Conservation (phyloP, 108 stramenopile genomes). For the Mayamaea pseudoterrestris region DNA sequence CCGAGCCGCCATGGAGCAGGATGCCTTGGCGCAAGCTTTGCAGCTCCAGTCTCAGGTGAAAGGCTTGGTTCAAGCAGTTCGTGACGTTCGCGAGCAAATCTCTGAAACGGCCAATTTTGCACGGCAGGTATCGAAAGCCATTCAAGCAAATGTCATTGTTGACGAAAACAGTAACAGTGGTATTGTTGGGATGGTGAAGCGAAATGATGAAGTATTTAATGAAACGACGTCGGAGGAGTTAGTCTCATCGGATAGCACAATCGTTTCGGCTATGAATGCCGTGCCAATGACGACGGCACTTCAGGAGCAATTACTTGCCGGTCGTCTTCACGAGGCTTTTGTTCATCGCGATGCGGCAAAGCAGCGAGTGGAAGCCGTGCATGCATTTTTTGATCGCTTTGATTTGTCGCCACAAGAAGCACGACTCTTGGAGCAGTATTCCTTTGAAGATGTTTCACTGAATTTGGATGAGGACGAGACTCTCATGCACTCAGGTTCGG, state of each 20-base stretch:
- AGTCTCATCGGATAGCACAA: neutral
- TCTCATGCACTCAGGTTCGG: too few species aligned
- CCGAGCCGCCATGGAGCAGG: slow-evolving; percentile 69
- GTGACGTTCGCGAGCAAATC: slow-evolving; percentile 29
- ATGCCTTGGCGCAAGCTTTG: slow-evolving; percentile 68
- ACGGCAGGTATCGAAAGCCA: slow-evolving; percentile 24
- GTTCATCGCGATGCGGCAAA: slow-evolving; percentile 26
- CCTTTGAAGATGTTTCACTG: slow-evolving; percentile 42
- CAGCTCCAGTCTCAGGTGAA: slow-evolving; percentile 51
- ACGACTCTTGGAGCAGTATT: slow-evolving; percentile 57
- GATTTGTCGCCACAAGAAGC: slow-evolving; percentile 68
- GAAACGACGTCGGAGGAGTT: neutral
- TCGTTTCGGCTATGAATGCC: neutral
- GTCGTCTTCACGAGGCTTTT: slow-evolving; percentile 34
- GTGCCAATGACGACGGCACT: slow-evolving; percentile 13
- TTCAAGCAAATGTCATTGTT: slow-evolving; percentile 26
- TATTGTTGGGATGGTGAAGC: neutral
- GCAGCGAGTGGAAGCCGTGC: slow-evolving; percentile 40
- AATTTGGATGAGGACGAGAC: slow-evolving; percentile 3
- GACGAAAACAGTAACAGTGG: neutral
- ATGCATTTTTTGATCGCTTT: slow-evolving; percentile 72
- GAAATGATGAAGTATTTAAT: slow-evolving; percentile 1
- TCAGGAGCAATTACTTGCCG: slow-evolving; percentile 43
- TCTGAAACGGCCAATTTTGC: slow-evolving; percentile 49
- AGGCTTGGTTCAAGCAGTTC: slow-evolving; percentile 35